Conservation (phyloP, 2,329 filamentous ascomycete species). For the Alternaria infectoria region DNA sequence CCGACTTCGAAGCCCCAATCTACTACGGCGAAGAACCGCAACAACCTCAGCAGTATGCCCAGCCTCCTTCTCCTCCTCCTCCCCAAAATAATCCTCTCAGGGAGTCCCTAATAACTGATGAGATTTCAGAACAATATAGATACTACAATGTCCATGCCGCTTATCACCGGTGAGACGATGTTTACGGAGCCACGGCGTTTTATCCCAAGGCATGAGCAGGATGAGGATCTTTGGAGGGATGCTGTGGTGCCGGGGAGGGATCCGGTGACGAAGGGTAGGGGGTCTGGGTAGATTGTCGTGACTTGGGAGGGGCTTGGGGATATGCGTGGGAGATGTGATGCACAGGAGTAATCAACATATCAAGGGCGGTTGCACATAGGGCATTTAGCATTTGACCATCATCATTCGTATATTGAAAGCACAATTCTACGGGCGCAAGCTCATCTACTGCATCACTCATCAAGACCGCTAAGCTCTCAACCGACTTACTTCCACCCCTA, state of each 20-base stretch:
- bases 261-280: conserved; percentile 12
- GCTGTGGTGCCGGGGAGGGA: conserved; percentile 27
- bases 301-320: too few relatives aligned
- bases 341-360: too few relatives aligned
- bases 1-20: conserved; percentile 38
- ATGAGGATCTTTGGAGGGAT: conserved; percentile 36
- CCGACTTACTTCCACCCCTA: not conserved
- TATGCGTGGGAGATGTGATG: too few relatives aligned
- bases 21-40: conserved; percentile 22
- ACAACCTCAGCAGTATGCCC: conserved; percentile 15
- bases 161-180: conserved; percentile 24
- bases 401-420: not conserved
- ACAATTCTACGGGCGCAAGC: not conserved
- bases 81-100: not conserved
- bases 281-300: too few relatives aligned
- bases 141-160: conserved; percentile 30
- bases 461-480: not conserved
- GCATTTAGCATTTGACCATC: not conserved
- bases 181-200: not conserved
- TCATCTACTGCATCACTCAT: not conserved
- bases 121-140: conserved; percentile 38
- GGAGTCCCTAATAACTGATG: conserved; percentile 34
- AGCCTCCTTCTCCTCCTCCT: not conserved
- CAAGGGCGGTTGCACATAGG: too few relatives aligned
- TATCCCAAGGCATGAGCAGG: conserved; percentile 38